Evolutionary conservation across 2,329 filamentous ascomycete genomes (phyloP).

Genomic region (Fusarium sp.): DNA sequence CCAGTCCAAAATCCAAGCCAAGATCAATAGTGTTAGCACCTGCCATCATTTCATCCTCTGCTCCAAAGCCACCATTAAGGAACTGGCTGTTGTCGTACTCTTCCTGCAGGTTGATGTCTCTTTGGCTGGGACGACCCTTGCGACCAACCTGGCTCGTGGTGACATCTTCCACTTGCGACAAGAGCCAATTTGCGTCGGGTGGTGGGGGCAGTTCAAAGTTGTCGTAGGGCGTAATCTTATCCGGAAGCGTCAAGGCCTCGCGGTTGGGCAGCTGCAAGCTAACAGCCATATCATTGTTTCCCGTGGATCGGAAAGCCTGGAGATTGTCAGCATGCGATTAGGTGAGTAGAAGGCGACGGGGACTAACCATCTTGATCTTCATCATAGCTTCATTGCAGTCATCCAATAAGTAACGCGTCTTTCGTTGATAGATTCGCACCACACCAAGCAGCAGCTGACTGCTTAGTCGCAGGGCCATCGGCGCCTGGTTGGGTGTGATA

Average conservation of each 20-base stretch:
- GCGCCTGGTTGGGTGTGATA: constrained; percentile 89
- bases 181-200: constrained; percentile 83
- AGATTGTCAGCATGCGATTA: constrained; percentile 45
- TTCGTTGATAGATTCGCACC: constrained; percentile 95
- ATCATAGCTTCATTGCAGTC: constrained; percentile 97
- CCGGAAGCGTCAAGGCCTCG: constrained; percentile 85
- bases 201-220: constrained; percentile 78
- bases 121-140: constrained; percentile 64
- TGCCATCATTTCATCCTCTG: constrained; percentile 65
- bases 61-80: constrained; percentile 69
- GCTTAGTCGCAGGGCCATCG: constrained; percentile 91
- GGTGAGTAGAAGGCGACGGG: neutral
- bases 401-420: constrained; percentile 93
- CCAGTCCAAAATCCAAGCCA: constrained; percentile 77
- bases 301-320: constrained; percentile 90
- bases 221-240: constrained; percentile 92
- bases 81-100: constrained; percentile 81
- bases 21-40: constrained; percentile 73
- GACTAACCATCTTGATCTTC: constrained; percentile 95
- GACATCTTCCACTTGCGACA: constrained; percentile 75
- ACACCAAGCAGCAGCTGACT: constrained; percentile 95
- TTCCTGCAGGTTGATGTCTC: constrained; percentile 73
- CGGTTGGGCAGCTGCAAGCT: constrained; percentile 82
- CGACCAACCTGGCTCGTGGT: constrained; percentile 62
- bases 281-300: constrained; percentile 93